Evolutionary conservation across 2,329 filamentous ascomycete genomes (phyloP).

Genomic region (Phoma sp.): DNA sequence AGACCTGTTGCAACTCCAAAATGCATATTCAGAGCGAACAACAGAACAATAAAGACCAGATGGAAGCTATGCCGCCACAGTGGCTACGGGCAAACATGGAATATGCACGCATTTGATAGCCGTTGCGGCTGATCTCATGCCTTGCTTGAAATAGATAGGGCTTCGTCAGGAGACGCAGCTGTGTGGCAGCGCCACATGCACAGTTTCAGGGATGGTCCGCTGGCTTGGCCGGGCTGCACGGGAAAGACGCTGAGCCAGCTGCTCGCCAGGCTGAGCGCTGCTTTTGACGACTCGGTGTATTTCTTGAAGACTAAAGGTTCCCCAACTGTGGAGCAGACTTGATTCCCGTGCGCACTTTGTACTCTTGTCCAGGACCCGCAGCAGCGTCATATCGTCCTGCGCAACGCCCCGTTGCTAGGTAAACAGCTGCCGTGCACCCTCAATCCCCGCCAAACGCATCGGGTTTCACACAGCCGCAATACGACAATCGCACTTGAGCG

Average conservation of each 20-base stretch:
- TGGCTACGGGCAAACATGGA: background rate
- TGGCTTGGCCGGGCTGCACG: conserved; percentile 18
- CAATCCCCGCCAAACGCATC: conserved; percentile 37
- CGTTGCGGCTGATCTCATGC: conserved; percentile 15
- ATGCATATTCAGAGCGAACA: background rate
- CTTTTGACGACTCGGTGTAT: conserved; percentile 2
- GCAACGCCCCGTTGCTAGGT: conserved; percentile 40
- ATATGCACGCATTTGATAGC: background rate
- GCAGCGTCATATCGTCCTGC: conserved; percentile 15
- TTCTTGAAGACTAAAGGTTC: conserved; percentile 10
- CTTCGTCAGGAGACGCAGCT: conserved; percentile 18
- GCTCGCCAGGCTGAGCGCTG: conserved; percentile 15
- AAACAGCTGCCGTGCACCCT: conserved; percentile 35
- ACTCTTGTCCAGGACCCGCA: conserved; percentile 13
- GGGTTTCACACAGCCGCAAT: conserved; percentile 39
- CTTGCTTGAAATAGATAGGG: conserved; percentile 17
- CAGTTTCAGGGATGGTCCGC: conserved; percentile 15
- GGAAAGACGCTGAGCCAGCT: conserved; percentile 11
- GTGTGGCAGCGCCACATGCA: conserved; percentile 15
- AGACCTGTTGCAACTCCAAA: background rate
- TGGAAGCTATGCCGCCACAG: background rate
- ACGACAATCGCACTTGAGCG: conserved; percentile 20
- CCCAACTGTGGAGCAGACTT: conserved; percentile 14
- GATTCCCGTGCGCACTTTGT: conserved; percentile 3
- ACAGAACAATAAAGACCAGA: background rate